Conservation (phyloP, 768 basidiomycete genomes). For the Albatrellus ellisii region DNA sequence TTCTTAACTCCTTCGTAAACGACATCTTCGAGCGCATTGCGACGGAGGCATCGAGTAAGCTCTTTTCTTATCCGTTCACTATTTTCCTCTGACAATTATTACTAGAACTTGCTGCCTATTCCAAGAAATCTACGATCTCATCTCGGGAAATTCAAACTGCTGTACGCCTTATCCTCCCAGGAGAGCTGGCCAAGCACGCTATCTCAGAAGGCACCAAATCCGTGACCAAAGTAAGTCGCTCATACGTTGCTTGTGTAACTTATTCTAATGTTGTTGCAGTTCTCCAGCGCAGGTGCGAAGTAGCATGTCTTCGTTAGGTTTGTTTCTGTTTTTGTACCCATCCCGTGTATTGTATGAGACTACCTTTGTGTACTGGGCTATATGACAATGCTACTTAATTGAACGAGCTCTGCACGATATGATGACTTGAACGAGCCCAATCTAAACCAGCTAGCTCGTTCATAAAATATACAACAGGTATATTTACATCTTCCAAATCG, state of each 20-base stretch:
- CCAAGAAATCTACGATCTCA: slow-evolving; percentile 97
- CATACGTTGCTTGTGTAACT: background rate
- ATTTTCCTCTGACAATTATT: background rate
- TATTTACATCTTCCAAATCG: too few species aligned
- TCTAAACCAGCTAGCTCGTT: too few species aligned
- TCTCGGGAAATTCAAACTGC: slow-evolving; percentile 97
- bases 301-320: slow-evolving; percentile 21
- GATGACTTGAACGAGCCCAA: too few species aligned
- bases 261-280: slow-evolving; percentile 25
- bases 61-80: background rate
- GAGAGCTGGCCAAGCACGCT: slow-evolving; percentile 89
- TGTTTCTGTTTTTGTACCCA: slow-evolving; percentile 16
- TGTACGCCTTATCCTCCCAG: slow-evolving; percentile 92
- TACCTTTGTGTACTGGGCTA: background rate
- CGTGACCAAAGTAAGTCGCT: slow-evolving; percentile 57
- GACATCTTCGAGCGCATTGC: slow-evolving; percentile 94
- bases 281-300: slow-evolving; percentile 63
- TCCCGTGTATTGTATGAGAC: slow-evolving; percentile 15
- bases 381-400: too few species aligned
- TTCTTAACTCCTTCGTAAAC: slow-evolving; percentile 92
- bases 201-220: slow-evolving; percentile 93
- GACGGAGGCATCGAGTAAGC: slow-evolving; percentile 77
- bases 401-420: too few species aligned
- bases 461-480: too few species aligned
- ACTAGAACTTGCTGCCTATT: slow-evolving; percentile 88